These are phyloP conservation scores for Backusella mclennaniae DNA, from an alignment of 192 early-diverging fungal species.

Conservation along the genomic window DNA sequence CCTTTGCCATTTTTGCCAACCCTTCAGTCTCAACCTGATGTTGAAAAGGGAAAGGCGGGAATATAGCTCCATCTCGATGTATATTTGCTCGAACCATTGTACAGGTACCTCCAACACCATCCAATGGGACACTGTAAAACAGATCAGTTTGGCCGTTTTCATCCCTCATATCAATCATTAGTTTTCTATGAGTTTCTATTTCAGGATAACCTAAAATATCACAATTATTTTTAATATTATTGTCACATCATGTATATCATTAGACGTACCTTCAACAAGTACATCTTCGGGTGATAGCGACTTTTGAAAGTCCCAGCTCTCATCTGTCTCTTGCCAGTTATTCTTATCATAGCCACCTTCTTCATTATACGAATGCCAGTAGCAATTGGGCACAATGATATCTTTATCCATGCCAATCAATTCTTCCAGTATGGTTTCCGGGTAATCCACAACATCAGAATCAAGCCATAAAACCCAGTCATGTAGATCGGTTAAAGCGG, in stretches of 20 bases:
- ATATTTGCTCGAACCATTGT: conserved; percentile 63
- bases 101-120: conserved; percentile 69
- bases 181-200: conserved; percentile 38
- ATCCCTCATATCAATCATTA: conserved; percentile 42
- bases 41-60: conserved; percentile 59
- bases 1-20: conserved; percentile 69
- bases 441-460: conserved; percentile 67
- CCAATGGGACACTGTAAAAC: conserved; percentile 45
- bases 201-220: conserved; percentile 41
- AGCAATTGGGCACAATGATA: conserved; percentile 62
- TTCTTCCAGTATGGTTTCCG: conserved; percentile 54
- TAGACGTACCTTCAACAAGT: conserved; percentile 47
- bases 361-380: conserved; percentile 45
- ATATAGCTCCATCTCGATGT: conserved; percentile 65
- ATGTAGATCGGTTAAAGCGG: conserved; percentile 53
- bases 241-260: neutral
- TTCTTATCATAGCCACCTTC: conserved; percentile 62
- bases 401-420: conserved; percentile 66
- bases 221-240: neutral
- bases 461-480: conserved; percentile 77
- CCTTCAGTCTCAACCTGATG: conserved; percentile 76
- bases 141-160: conserved; percentile 29
- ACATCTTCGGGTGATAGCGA: conserved; percentile 35
- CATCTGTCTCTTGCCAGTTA: conserved; percentile 64
- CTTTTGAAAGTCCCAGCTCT: conserved; percentile 48